Evolutionary conservation across 139 green algal species (phyloP).

Genomic region (Coccomyxa sp.): DNA sequence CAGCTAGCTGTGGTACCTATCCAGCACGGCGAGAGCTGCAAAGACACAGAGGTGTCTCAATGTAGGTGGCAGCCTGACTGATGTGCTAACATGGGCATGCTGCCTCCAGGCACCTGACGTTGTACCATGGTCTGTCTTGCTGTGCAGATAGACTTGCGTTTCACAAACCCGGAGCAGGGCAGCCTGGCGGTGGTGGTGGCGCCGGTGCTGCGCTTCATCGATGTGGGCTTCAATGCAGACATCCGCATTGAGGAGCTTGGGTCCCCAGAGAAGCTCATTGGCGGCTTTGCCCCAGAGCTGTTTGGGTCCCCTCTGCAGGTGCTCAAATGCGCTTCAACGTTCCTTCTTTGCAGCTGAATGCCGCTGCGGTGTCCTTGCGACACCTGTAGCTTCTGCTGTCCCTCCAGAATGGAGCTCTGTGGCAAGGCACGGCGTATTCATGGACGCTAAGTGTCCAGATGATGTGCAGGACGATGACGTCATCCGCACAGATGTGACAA

Average conservation of each 20-base stretch:
- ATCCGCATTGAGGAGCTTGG: slow-evolving; percentile 67
- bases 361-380: neutral
- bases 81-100: neutral
- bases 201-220: slow-evolving; percentile 78
- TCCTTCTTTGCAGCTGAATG: neutral
- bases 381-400: neutral
- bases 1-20: neutral
- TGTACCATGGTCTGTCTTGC: neutral
- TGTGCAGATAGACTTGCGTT: slow-evolving; percentile 86
- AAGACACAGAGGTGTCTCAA: too few species aligned
- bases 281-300: slow-evolving; percentile 86
- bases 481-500: slow-evolving; percentile 31
- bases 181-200: slow-evolving; percentile 82
- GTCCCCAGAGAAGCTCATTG: slow-evolving; percentile 69
- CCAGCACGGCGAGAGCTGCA: neutral
- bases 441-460: neutral
- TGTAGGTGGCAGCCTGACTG: too few species aligned
- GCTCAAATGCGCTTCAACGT: neutral
- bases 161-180: slow-evolving; percentile 60
- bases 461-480: slow-evolving; percentile 53
- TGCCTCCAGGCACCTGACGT: neutral
- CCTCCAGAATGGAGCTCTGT: neutral
- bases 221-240: slow-evolving; percentile 39
- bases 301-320: slow-evolving; percentile 62
- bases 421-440: neutral